phyloP scores from a whole-genome alignment of 2,329 filamentous ascomycete species.

The Pseudogymnoascus sp. region DNA sequence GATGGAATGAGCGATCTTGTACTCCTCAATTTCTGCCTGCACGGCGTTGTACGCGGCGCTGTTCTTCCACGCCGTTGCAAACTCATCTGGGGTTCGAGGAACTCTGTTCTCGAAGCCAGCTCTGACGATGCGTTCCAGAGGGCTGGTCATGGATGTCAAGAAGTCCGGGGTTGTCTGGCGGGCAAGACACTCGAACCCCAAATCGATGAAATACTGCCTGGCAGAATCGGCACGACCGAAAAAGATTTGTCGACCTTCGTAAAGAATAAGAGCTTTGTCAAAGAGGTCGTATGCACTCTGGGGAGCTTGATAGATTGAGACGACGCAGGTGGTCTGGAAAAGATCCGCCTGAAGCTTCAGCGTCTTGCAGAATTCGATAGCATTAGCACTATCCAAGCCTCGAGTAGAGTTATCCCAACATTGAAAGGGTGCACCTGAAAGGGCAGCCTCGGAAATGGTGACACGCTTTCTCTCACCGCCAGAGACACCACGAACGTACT shows the following conservation, averaged over 20 bases:
- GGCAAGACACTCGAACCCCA: slow-evolving; percentile 64
- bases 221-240: slow-evolving; percentile 56
- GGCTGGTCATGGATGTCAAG: slow-evolving; percentile 62
- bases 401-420: slow-evolving; percentile 67
- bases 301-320: slow-evolving; percentile 65
- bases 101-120: slow-evolving; percentile 47
- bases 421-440: slow-evolving; percentile 49
- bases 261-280: slow-evolving; percentile 59
- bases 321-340: slow-evolving; percentile 49
- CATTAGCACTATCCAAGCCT: slow-evolving; percentile 64
- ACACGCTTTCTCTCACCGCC: slow-evolving; percentile 70
- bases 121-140: slow-evolving; percentile 45
- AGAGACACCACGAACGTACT: slow-evolving; percentile 58
- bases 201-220: slow-evolving; percentile 55
- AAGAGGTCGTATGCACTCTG: slow-evolving; percentile 61
- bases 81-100: slow-evolving; percentile 45
- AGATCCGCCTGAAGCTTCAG: slow-evolving; percentile 57
- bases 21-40: slow-evolving; percentile 39
- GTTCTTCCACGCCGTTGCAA: slow-evolving; percentile 39
- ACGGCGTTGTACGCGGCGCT: slow-evolving; percentile 35
- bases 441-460: slow-evolving; percentile 66
- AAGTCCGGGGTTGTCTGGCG: slow-evolving; percentile 51
- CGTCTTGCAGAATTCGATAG: slow-evolving; percentile 60
- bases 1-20: slow-evolving; percentile 33
- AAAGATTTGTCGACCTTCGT: slow-evolving; percentile 61